Conservation (phyloP, 1,139 yeast species). For the Hemisphaericaspora xylofermentans region DNA sequence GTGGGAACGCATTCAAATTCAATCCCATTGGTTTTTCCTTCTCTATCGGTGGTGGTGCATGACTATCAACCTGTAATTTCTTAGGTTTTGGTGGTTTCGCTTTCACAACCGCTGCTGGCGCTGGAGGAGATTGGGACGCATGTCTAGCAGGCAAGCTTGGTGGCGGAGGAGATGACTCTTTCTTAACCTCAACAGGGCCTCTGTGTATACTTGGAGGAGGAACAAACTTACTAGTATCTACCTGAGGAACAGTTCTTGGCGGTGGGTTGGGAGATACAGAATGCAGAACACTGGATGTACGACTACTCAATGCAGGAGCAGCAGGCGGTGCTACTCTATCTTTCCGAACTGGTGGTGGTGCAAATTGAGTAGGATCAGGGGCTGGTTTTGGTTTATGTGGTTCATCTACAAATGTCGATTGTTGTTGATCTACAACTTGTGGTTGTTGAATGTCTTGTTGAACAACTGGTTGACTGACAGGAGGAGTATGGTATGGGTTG, state of each 20-base stretch:
- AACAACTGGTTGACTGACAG: constrained; percentile 4
- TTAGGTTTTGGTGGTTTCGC: constrained; percentile 14
- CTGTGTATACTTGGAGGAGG: constrained; percentile 13
- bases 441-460: no score
- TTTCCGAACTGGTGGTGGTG: constrained; percentile 44
- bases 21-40: neutral
- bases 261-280: constrained; percentile 6
- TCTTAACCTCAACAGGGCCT: constrained; percentile 4
- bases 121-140: constrained; percentile 2
- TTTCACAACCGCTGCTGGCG: constrained; percentile 4
- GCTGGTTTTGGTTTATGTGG: constrained; percentile 20
- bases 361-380: constrained; percentile 40
- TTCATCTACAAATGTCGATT: neutral
- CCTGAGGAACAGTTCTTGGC: constrained; percentile 1
- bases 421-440: constrained; percentile 5
- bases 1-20: constrained; percentile 12
- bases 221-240: constrained; percentile 7
- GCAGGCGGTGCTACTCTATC: constrained; percentile 14
- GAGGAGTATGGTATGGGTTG: constrained; percentile 6
- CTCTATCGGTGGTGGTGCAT: neutral
- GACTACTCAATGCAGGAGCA: constrained; percentile 4
- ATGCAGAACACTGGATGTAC: constrained; percentile 2
- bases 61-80: constrained; percentile 8
- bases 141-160: constrained; percentile 7
- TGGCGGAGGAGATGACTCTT: constrained; percentile 1